Base-by-base conservation (phyloP, 495 filamentous ascomycete genomes). In the Hypoxylon crocopeplum region DNA sequence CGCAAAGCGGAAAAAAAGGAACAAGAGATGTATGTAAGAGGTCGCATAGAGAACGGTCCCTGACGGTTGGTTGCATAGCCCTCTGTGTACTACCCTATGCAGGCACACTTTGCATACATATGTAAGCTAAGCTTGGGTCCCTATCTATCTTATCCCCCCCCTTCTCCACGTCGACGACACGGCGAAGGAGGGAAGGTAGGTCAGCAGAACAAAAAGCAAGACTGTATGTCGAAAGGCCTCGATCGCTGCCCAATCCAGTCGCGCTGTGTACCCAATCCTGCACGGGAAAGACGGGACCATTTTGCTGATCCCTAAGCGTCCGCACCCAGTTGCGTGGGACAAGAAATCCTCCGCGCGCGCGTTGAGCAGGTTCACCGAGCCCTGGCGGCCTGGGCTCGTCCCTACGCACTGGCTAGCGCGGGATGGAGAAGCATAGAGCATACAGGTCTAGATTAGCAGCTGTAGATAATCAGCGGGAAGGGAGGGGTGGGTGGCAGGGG, bases 161-260 rank as follows among this genome's bases (percentile, higher is more conserved):
- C 44, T 24, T 36, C 34, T 48, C 33, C 17, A 34, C 45, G 32
- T 27, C 45, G 44, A 25, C 44, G 27, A 42, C 19, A 32, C 19
- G 17, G 20, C 16, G 24, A n/a, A 48, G 24, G 11, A 21, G 13
- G 16, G 7, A 12, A 19, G 16, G 49, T 37, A 48, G 48, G 32
- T 13, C 8, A 44, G 45, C 56, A 45, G 17, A 7, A 42, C 46
- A 41, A 25, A 50, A 30, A 25, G 19, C 2, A 20, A 10, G 12
- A 53, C 12, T 33, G 3, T 27, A 3, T 27, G 12, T 8, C n/a
- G 11, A 42, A 25, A 21, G 39, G 59, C 10, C 48, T 48, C 32
- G 59, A 53, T 63, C 48, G 59, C 59, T 57, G 42, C 59, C 59
- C 48, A 58, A 63, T 57, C 59, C 27, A 37, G 27, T 42, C 27